Percentiles rank a stretch among this genome's conserved stretches.
Evolutionary conservation across 2,329 filamentous ascomycete species (phyloP).

Genomic region (Ascochyta clinopodiicola): DNA sequence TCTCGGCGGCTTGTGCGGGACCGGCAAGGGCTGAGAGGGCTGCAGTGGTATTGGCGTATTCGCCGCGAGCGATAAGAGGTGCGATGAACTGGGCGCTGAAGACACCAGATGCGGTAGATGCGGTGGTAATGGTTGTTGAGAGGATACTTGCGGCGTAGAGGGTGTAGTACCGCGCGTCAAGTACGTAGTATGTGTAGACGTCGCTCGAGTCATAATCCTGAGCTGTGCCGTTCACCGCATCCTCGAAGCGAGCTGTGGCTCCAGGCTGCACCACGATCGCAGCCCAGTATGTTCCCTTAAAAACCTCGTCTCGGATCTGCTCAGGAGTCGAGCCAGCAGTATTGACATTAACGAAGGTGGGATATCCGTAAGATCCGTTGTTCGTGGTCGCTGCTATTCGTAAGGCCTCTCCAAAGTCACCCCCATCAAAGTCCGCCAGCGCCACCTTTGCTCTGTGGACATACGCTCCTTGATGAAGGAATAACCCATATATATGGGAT

Average conservation of each 20-base stretch:
- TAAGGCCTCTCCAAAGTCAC: slow-evolving; percentile 18
- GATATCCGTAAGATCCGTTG: slow-evolving; percentile 18
- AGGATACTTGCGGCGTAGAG: slow-evolving; percentile 15
- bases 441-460: slow-evolving; percentile 17
- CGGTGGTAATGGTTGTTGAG: slow-evolving; percentile 12
- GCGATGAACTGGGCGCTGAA: slow-evolving; percentile 17
- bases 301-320: slow-evolving; percentile 16
- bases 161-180: slow-evolving; percentile 17
- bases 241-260: slow-evolving; percentile 18
- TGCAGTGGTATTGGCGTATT: slow-evolving; percentile 10
- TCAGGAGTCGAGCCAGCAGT: slow-evolving; percentile 14
- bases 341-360: slow-evolving; percentile 18
- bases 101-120: slow-evolving; percentile 10
- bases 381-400: slow-evolving; percentile 15
- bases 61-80: slow-evolving; percentile 5
- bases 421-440: slow-evolving; percentile 22
- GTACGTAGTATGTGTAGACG: slow-evolving; percentile 20
- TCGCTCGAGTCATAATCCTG: slow-evolving; percentile 10
- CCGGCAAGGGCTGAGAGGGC: slow-evolving; percentile 8
- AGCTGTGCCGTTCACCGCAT: slow-evolving; percentile 17
- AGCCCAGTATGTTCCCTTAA: slow-evolving; percentile 23
- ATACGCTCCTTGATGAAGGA: slow-evolving; percentile 14
- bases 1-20: slow-evolving; percentile 11
- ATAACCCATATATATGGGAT: slow-evolving; percentile 19
- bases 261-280: slow-evolving; percentile 16